phyloP scores from a whole-genome alignment of 495 filamentous ascomycete species.

The Neurospora sp. region DNA sequence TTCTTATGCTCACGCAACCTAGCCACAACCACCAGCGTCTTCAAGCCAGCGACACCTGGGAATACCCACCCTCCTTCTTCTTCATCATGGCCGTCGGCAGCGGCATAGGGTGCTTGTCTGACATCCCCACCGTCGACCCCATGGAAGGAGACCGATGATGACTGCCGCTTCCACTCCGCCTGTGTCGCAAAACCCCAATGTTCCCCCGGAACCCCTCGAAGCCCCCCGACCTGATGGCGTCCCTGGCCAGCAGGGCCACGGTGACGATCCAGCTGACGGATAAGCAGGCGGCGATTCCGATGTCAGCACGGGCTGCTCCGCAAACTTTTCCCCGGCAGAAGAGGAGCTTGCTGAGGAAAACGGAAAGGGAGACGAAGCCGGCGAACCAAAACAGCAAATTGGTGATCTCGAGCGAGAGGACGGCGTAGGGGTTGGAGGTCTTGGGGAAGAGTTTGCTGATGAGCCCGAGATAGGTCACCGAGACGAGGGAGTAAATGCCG shows the following conservation, averaged over 20 bases:
- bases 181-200: neutral
- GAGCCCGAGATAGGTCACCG: constrained; percentile 54
- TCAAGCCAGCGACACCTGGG: neutral
- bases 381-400: constrained; percentile 78
- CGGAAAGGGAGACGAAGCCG: constrained; percentile 62
- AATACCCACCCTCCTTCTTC: neutral
- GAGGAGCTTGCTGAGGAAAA: constrained; percentile 47
- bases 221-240: constrained; percentile 28
- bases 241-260: constrained; percentile 22
- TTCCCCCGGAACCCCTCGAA: neutral
- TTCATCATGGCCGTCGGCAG: neutral
- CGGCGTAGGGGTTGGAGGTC: constrained; percentile 46
- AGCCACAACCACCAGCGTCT: neutral
- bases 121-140: neutral
- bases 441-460: constrained; percentile 43
- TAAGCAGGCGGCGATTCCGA: constrained; percentile 35
- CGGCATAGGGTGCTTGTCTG: neutral
- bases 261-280: constrained; percentile 35
- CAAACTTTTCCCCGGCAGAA: constrained; percentile 45
- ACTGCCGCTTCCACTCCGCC: neutral
- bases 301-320: constrained; percentile 35
- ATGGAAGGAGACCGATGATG: neutral
- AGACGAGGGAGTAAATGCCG: constrained; percentile 55
- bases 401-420: constrained; percentile 50
- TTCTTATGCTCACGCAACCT: neutral